Conservation (phyloP, 2,329 filamentous ascomycete species). For the Aspergillus sclerotialis region DNA sequence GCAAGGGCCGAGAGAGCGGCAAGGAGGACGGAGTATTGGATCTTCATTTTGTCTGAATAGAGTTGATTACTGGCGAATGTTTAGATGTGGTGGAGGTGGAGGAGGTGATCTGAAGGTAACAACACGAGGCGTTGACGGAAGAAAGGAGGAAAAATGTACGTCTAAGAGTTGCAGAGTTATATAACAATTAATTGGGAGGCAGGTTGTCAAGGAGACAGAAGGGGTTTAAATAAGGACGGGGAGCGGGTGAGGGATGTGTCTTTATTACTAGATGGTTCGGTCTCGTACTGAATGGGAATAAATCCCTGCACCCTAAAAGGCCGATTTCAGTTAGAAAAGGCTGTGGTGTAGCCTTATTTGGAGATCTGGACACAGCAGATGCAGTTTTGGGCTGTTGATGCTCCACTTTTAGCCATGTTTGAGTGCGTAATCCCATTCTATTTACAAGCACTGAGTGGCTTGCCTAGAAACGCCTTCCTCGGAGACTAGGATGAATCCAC, state of each 20-base stretch:
- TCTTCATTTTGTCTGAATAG: constrained; percentile 22
- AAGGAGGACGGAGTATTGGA: constrained; percentile 42
- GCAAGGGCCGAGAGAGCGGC: constrained; percentile 38
- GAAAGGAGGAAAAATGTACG: no score
- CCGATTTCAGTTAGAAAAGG: no score
- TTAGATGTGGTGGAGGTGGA: constrained; percentile 3
- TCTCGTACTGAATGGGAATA: no score
- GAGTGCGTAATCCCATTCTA: neutral
- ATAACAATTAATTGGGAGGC: no score
- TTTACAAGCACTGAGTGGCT: neutral
- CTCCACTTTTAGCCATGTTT: neutral
- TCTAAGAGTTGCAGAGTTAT: no score
- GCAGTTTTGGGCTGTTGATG: neutral
- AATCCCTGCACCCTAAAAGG: no score
- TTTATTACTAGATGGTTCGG: no score
- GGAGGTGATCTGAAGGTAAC: neutral
- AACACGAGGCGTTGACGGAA: neutral
- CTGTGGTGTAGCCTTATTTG: no score
- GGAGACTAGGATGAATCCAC: neutral
- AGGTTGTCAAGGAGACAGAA: no score
- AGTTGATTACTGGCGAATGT: constrained; percentile 8
- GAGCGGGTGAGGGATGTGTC: constrained; percentile 5
- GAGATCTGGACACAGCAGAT: no score
- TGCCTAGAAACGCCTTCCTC: neutral
- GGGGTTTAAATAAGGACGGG: neutral